Evolutionary conservation across 768 basidiomycete species (phyloP).

Genomic region (Tricholoma hemisulphureum): DNA sequence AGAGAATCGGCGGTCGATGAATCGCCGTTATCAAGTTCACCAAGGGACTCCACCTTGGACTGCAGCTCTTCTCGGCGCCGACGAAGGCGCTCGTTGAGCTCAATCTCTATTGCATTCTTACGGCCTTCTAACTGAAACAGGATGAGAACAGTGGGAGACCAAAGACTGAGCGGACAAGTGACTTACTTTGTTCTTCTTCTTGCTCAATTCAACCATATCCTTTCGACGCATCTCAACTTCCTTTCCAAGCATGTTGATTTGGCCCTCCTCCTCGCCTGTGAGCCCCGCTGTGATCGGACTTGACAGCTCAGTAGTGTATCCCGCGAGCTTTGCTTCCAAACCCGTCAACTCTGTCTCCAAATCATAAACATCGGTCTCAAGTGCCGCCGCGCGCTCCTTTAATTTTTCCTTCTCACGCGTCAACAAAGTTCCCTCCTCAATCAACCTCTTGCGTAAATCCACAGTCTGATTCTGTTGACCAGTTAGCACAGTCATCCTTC

Average conservation of each 20-base stretch:
- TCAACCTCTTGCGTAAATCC: slow-evolving; percentile 63
- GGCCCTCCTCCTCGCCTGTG: slow-evolving; percentile 65
- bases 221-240: slow-evolving; percentile 77
- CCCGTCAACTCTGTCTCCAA: slow-evolving; percentile 67
- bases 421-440: slow-evolving; percentile 58
- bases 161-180: background rate
- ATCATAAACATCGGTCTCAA: slow-evolving; percentile 70
- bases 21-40: slow-evolving; percentile 55
- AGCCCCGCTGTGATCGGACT: slow-evolving; percentile 76
- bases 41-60: slow-evolving; percentile 72
- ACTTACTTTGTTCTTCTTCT: slow-evolving; percentile 68
- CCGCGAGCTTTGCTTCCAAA: slow-evolving; percentile 59
- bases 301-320: slow-evolving; percentile 66
- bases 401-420: slow-evolving; percentile 71
- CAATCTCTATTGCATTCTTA: slow-evolving; percentile 86
- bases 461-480: slow-evolving; percentile 71
- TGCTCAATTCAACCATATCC: slow-evolving; percentile 64
- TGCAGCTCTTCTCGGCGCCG: slow-evolving; percentile 79
- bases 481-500: slow-evolving; percentile 66
- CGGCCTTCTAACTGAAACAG: slow-evolving; percentile 58
- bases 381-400: slow-evolving; percentile 53
- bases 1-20: slow-evolving; percentile 64
- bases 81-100: slow-evolving; percentile 85
- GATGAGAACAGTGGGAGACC: background rate
- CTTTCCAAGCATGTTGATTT: slow-evolving; percentile 65